These are phyloP conservation scores for Scedosporium aurantiacum DNA, from an alignment of 2,329 filamentous ascomycete genomes.

Conservation along the genomic window DNA sequence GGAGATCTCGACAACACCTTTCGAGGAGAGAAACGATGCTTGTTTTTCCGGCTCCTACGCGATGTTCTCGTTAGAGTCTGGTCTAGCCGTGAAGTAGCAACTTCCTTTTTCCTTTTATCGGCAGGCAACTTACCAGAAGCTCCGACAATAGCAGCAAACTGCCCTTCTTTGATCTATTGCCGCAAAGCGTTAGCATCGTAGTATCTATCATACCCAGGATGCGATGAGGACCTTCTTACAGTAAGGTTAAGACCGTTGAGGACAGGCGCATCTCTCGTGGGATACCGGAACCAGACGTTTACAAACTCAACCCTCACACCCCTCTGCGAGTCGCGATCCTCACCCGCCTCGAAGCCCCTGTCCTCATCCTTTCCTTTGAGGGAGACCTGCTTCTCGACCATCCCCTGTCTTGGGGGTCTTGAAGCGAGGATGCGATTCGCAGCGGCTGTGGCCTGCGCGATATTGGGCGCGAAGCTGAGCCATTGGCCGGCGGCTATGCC, in stretches of 20 bases:
- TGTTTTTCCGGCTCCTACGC: slow-evolving; percentile 16
- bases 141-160: slow-evolving; percentile 10
- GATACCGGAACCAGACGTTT: slow-evolving; percentile 11
- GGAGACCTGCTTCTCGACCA: neutral
- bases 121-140: slow-evolving; percentile 1
- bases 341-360: neutral
- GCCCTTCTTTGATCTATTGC: slow-evolving; percentile 9
- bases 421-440: slow-evolving; percentile 40
- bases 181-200: neutral
- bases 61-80: neutral
- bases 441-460: slow-evolving; percentile 46
- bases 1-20: slow-evolving; percentile 11
- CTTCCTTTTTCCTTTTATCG: neutral
- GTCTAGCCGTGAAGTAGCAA: neutral
- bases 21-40: slow-evolving; percentile 19
- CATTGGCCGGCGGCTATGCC: slow-evolving; percentile 37
- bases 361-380: neutral
- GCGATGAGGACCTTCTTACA: slow-evolving; percentile 3
- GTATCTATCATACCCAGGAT: too few relatives aligned
- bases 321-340: neutral
- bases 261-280: slow-evolving; percentile 6
- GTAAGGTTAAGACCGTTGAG: slow-evolving; percentile 10
- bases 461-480: slow-evolving; percentile 56
- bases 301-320: slow-evolving; percentile 9
- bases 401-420: neutral